Conservation (phyloP, 116 monocot species). For the Cymodocea nodosa region DNA sequence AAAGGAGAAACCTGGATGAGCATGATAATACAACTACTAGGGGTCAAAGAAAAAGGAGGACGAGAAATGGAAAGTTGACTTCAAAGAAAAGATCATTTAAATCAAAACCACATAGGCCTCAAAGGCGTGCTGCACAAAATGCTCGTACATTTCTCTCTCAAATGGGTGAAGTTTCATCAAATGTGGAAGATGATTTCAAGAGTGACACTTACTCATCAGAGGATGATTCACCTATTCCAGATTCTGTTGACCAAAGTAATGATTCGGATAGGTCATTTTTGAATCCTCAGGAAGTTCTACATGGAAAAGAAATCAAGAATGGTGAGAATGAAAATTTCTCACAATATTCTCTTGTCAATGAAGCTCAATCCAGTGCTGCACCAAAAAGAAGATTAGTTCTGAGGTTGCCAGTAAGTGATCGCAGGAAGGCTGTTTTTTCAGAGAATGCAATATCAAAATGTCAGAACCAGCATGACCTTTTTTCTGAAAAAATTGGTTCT, state of each 20-base stretch:
- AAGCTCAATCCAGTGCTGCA: slow-evolving; percentile 20
- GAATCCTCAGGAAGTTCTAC: slow-evolving; percentile 13
- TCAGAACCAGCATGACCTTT: slow-evolving; percentile 13
- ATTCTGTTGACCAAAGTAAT: slow-evolving; percentile 48
- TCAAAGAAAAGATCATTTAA: slow-evolving; percentile 53
- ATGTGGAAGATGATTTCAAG: slow-evolving; percentile 68
- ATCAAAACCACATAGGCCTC: slow-evolving; percentile 55
- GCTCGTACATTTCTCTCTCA: slow-evolving; percentile 75
- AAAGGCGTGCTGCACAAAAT: slow-evolving; percentile 89
- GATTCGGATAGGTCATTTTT: slow-evolving; percentile 50
- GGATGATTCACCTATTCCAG: slow-evolving; percentile 44
- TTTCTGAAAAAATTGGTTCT: slow-evolving; percentile 11
- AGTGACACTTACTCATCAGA: slow-evolving; percentile 48
- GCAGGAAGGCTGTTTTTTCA: slow-evolving; percentile 23
- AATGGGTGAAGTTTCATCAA: slow-evolving; percentile 67
- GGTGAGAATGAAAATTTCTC: slow-evolving; percentile 34
- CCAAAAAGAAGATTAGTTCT: slow-evolving; percentile 56
- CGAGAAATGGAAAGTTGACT: slow-evolving; percentile 31
- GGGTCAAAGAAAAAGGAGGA: slow-evolving; percentile 20
- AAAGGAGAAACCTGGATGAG: slow-evolving; percentile 72
- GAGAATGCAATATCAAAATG: slow-evolving; percentile 23
- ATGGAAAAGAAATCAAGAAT: slow-evolving; percentile 16
- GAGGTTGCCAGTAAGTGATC: slow-evolving; percentile 59
- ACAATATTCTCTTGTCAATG: slow-evolving; percentile 18
- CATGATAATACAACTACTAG: slow-evolving; percentile 38